Evolutionary conservation across 805 yeast genomes (phyloP).

Genomic region (Starmerella khaoyaiensis): DNA sequence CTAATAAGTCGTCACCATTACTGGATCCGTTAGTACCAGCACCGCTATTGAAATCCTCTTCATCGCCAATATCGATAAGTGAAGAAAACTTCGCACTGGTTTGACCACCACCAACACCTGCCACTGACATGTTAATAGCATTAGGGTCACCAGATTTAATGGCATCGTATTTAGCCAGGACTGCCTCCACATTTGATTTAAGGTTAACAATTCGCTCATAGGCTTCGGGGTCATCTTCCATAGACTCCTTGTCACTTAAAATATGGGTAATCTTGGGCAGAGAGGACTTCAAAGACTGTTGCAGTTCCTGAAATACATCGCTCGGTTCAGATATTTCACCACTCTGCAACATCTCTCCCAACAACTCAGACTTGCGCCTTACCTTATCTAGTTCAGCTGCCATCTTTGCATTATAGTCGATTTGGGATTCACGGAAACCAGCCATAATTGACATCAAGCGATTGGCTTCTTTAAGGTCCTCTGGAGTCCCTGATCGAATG

Average conservation of each 20-base stretch:
- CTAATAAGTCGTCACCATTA: slow-evolving; percentile 46
- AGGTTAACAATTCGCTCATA: slow-evolving; percentile 52
- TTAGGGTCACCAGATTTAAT: slow-evolving; percentile 52
- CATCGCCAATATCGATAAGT: slow-evolving; percentile 67
- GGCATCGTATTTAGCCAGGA: slow-evolving; percentile 52
- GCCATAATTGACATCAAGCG: slow-evolving; percentile 96
- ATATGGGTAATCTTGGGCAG: slow-evolving; percentile 79
- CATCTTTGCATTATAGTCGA: slow-evolving; percentile 64
- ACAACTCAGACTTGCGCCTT: slow-evolving; percentile 71
- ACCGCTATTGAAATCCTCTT: slow-evolving; percentile 24
- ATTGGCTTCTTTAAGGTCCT: slow-evolving; percentile 91
- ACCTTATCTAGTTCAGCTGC: slow-evolving; percentile 74
- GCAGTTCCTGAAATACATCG: slow-evolving; percentile 72
- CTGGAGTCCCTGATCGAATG: slow-evolving; percentile 89
- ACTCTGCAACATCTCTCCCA: slow-evolving; percentile 67
- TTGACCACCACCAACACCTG: slow-evolving; percentile 11
- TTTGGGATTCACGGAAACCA: slow-evolving; percentile 75
- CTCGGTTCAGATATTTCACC: slow-evolving; percentile 29
- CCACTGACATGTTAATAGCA: slow-evolving; percentile 39
- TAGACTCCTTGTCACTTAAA: slow-evolving; percentile 63
- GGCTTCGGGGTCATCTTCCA: slow-evolving; percentile 43
- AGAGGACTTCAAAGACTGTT: slow-evolving; percentile 63
- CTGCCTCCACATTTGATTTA: slow-evolving; percentile 61
- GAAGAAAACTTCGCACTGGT: slow-evolving; percentile 31
- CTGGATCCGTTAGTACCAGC: background rate